Base-by-base conservation (phyloP, 805 yeast genomes). In the Sporopachydermia lactativora region DNA sequence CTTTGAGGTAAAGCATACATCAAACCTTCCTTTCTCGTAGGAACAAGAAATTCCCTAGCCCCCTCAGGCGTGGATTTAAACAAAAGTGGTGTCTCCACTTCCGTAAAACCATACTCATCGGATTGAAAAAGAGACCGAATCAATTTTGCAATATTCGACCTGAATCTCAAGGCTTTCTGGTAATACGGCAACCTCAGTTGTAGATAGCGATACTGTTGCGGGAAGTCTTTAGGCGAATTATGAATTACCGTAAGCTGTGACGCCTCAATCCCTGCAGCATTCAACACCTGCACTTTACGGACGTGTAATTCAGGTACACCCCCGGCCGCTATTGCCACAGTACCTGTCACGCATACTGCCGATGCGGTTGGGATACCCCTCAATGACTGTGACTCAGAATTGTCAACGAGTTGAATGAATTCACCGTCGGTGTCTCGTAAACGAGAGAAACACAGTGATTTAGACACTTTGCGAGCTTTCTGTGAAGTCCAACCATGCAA, bases 61-160 rank as follows among this genome's bases (percentile, higher is more conserved):
- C 98, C 98, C 58, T 92, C 98, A 0, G 98, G 98, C 0, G 98
- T 92, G 1, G 95, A 82, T 53, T 92, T 88, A 67, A 92, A 92
- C 18, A 92, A 61, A 4, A 89, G 57, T 1, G 98, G 98, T 0
- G 98, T 92, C 55, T 89, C 98, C 18, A 92, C 69, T 53, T 92
- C 97, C 0, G 72, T 71, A 56, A 92, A 92, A 1, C 60, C 60
- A n/a, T 8, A 24, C 31, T 24, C n/a, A 15, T 58, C 49, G 0
- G 49, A 41, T 35, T 66, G 66, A 17, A 70, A 52, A 2, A 54
- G 55, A 0, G 45, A 34, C 18, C 74, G 57, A 15, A 66, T 62
- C 8, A 62, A 47, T 17, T 57, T 45, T 1, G 75, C 70, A 2
- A 68, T 66, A 38, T 57, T 52, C 37, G 77, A 66, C 47, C 80